A percentile compares a stretch with the other conserved stretches of the same genome.
phyloP scores from a whole-genome alignment of 2,329 filamentous ascomycete genomes.

The Fusarium algeriense region DNA sequence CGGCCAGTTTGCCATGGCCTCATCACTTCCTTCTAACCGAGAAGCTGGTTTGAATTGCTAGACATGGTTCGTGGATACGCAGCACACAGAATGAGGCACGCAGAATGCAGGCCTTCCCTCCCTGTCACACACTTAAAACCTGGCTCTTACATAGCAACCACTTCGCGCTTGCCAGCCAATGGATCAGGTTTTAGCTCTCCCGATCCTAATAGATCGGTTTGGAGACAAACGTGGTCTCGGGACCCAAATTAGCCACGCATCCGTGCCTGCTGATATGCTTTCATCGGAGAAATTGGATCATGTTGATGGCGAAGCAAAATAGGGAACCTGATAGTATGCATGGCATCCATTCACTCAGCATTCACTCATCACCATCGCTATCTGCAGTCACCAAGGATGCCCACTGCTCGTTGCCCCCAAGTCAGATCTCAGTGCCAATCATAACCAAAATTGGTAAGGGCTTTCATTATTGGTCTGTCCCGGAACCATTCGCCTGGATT shows the following conservation, averaged over 20 bases:
- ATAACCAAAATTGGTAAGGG: slow-evolving; percentile 24
- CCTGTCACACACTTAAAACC: slow-evolving; percentile 38
- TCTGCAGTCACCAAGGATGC: slow-evolving; percentile 28
- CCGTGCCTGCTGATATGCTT: slow-evolving; percentile 35
- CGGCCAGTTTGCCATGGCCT: slow-evolving; percentile 22
- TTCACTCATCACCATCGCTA: slow-evolving; percentile 22
- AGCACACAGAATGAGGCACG: slow-evolving; percentile 24
- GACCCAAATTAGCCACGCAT: slow-evolving; percentile 36
- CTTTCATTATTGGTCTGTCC: slow-evolving; percentile 39
- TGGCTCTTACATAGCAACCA: slow-evolving; percentile 16
- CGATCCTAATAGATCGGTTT: slow-evolving; percentile 38
- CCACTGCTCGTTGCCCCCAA: background rate
- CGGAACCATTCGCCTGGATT: slow-evolving; percentile 47
- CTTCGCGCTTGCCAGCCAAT: slow-evolving; percentile 27
- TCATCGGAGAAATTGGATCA: slow-evolving; percentile 23
- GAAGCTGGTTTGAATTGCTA: slow-evolving; percentile 13
- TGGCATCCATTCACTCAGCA: slow-evolving; percentile 14
- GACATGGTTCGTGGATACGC: slow-evolving; percentile 20
- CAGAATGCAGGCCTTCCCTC: slow-evolving; percentile 7
- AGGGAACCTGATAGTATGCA: background rate
- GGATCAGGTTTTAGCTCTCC: slow-evolving; percentile 8
- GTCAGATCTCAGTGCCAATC: slow-evolving; percentile 45
- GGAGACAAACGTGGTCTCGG: slow-evolving; percentile 37
- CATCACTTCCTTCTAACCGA: slow-evolving; percentile 23
- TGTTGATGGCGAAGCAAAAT: slow-evolving; percentile 3